Conservation (phyloP, 352 stramenopile genomes). For the Phytopythium montanum region DNA sequence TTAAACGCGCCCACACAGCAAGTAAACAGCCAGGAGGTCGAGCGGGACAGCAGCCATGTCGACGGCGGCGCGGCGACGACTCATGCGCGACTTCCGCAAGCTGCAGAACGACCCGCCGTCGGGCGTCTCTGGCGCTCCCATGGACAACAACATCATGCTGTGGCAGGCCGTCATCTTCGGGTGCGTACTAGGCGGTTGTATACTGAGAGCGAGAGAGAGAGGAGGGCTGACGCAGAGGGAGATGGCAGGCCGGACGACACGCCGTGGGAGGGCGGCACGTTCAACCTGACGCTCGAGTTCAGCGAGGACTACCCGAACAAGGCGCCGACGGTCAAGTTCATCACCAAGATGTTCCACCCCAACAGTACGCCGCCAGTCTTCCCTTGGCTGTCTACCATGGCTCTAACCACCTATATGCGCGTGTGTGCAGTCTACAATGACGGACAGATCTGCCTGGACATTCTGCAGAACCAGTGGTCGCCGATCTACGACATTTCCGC, state of each 20-base stretch:
- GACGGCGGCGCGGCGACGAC: constrained; percentile 91
- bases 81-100: constrained; percentile 97
- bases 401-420: background rate
- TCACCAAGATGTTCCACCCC: constrained; percentile 99
- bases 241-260: constrained; percentile 96
- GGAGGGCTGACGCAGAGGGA: background rate
- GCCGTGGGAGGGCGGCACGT: constrained; percentile 98
- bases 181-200: constrained; percentile 22
- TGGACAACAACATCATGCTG: constrained; percentile 99
- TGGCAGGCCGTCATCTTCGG: constrained; percentile 93
- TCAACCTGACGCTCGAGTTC: constrained; percentile 98
- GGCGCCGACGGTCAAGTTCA: constrained; percentile 96
- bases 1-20: background rate
- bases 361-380: constrained; percentile 92
- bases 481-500: constrained; percentile 99
- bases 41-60: constrained; percentile 68
- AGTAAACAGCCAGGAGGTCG: background rate
- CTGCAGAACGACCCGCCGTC: constrained; percentile 98
- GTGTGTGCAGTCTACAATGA: constrained; percentile 82
- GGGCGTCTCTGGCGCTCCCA: constrained; percentile 95
- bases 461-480: constrained; percentile 99
- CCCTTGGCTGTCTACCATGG: background rate
- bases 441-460: constrained; percentile 96
- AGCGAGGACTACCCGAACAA: constrained; percentile 99
- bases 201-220: too few relatives aligned